A percentile compares a stretch with the other conserved stretches of the same genome.
Conservation (phyloP, 163 green algal genomes). For the Prototheca cutis region DNA sequence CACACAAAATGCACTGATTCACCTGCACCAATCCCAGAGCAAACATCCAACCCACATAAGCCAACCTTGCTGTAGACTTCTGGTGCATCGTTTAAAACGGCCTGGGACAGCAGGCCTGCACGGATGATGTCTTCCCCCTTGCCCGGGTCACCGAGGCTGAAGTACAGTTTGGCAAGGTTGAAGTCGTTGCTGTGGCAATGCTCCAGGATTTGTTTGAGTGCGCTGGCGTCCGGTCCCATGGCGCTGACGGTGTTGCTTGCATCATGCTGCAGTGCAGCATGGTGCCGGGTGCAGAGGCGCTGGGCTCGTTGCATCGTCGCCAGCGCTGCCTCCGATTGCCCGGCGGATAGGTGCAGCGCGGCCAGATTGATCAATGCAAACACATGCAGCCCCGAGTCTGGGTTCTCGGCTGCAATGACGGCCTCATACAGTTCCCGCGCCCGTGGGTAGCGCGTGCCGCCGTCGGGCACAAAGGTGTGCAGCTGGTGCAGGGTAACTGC, state of each 20-base stretch:
- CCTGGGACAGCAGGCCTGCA: neutral
- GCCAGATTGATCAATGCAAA: constrained; percentile 13
- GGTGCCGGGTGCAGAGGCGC: neutral
- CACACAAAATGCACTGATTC: neutral
- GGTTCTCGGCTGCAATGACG: neutral
- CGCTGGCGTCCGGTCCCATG: no score
- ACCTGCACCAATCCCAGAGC: neutral
- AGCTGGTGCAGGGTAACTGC: constrained; percentile 35
- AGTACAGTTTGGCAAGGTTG: neutral
- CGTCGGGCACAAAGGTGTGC: constrained; percentile 46
- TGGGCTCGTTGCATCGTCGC: constrained; percentile 3
- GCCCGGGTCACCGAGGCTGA: neutral
- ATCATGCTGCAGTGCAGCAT: neutral
- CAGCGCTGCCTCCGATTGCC: constrained; percentile 16
- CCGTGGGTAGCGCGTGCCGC: constrained; percentile 38
- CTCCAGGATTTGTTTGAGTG: no score
- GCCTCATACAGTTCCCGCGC: constrained; percentile 22
- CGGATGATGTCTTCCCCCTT: neutral
- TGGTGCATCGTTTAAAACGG: neutral
- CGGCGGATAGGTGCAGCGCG: constrained; percentile 27
- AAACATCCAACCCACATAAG: neutral
- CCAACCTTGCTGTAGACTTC: neutral
- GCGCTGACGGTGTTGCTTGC: neutral
- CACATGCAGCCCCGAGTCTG: constrained; percentile 3
- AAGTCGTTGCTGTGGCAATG: neutral